phyloP scores from a whole-genome alignment of 2,329 filamentous ascomycete species.

The Alternaria arbusti region DNA sequence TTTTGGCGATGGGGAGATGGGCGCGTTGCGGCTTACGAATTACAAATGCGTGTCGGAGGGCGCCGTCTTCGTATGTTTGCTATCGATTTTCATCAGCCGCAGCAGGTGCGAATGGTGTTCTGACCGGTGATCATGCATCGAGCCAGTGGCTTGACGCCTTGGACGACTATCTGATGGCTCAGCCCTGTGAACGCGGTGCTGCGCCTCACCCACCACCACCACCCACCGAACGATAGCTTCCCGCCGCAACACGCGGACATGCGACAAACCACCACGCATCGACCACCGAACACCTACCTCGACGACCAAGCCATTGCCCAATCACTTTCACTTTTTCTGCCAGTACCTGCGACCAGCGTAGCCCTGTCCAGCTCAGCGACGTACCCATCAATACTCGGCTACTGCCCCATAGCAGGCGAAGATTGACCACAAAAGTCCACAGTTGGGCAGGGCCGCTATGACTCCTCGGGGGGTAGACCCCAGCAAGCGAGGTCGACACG shows the following conservation, averaged over 20 bases:
- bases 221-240: background rate
- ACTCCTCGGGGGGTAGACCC: background rate
- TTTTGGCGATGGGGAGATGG: constrained; percentile 1
- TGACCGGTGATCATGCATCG: background rate
- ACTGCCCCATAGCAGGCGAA: background rate
- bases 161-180: background rate
- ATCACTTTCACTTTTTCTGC: constrained; percentile 35
- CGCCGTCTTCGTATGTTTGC: constrained; percentile 5
- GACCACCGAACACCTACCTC: constrained; percentile 9
- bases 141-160: constrained; percentile 13
- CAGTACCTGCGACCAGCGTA: constrained; percentile 29
- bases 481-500: constrained; percentile 10
- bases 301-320: constrained; percentile 21
- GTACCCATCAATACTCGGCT: constrained; percentile 1
- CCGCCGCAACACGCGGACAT: constrained; percentile 12
- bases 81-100: constrained; percentile 10
- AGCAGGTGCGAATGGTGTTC: background rate
- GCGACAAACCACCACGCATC: constrained; percentile 8
- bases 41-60: background rate
- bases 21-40: background rate
- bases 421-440: background rate
- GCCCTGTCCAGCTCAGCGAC: constrained; percentile 22
- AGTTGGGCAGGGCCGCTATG: constrained; percentile 7
- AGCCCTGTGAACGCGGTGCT: constrained; percentile 10
- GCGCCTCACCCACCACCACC: constrained; percentile 14